Base-by-base conservation (phyloP, 768 basidiomycete species). In the Pleurotus sapidus region DNA sequence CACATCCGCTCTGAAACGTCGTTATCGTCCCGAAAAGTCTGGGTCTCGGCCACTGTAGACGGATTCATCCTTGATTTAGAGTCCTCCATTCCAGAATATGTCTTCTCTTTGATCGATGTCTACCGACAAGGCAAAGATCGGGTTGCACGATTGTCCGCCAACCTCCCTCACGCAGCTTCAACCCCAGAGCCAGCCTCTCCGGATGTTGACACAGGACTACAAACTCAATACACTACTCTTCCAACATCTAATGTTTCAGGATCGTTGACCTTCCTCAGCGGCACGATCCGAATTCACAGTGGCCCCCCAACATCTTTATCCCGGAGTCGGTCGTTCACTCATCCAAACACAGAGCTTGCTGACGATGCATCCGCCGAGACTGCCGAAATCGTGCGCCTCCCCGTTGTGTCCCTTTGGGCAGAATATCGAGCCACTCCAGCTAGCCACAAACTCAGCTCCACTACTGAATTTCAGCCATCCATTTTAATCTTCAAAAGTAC, bases 61-160 rank as follows among this genome's bases (percentile, higher is more conserved):
- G 94, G 94, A 11, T 94, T 95, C 67, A 78, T 91, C 48, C 75
- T 95, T 57, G 91, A 95, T 64, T 73, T 96, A 20, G 93, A 95
- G 66, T 86, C 92, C 0, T 80, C 81, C 23, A 89, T 95, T 56
- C 83, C 91, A 3, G 83, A 84, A 59, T 91, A 84, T 64, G 75
- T 93, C 5, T 91, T 88, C 66, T 86, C 90, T n/a, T 73, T 95
- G 23, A 78, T 92, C 43, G 91, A 93, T 58, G 92, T 95, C 25
- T 95, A 94, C 71, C 84, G 80, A 55, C 83, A 83, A 66, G 93
- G 94, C 20, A 88, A 88, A 71, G 86, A 89, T 60, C 81, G 91
- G 4, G 82, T 96, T 45, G 86, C 85, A 40, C 80, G 80, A 23
- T 70, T 94, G 12, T 76, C 88, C 1, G 76, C 77, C n/a, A 82